These are phyloP conservation scores for Poa pratensis DNA, from an alignment of 176 grass and related monocot species.

Conservation along the genomic window DNA sequence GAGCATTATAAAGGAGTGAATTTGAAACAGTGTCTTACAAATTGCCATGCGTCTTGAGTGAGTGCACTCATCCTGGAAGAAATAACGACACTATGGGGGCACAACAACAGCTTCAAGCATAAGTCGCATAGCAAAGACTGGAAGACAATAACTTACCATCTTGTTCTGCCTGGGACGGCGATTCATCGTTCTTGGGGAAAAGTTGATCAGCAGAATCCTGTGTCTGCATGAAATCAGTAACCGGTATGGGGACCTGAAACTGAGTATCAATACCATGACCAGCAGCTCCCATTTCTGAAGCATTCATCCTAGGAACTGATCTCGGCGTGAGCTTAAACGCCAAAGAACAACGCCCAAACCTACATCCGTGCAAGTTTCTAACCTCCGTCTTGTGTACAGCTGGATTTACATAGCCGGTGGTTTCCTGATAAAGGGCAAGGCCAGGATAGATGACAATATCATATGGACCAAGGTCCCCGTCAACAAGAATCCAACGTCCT, in stretches of 20 bases:
- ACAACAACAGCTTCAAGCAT: constrained; percentile 20
- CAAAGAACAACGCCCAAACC: constrained; percentile 77
- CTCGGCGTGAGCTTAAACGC: constrained; percentile 83
- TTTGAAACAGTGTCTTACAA: neutral
- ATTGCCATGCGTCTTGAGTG: constrained; percentile 9
- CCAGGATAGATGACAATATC: constrained; percentile 79
- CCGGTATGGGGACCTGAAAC: constrained; percentile 71
- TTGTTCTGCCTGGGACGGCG: constrained; percentile 42
- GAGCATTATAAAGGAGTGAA: neutral
- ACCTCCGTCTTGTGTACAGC: constrained; percentile 66
- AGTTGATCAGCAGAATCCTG: constrained; percentile 63
- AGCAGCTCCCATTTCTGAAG: constrained; percentile 81
- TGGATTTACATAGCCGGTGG: constrained; percentile 77
- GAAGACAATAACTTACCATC: constrained; percentile 56
- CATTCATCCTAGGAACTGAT: constrained; percentile 68
- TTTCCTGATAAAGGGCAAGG: constrained; percentile 81
- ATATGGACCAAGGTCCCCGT: constrained; percentile 69
- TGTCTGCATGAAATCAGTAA: constrained; percentile 85
- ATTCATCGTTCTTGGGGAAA: constrained; percentile 54
- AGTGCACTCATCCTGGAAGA: constrained; percentile 13
- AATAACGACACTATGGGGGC: neutral
- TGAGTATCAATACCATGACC: constrained; percentile 72
- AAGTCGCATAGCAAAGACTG: constrained; percentile 8
- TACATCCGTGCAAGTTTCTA: constrained; percentile 50
- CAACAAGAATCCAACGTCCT: constrained; percentile 77